Percentiles rank a stretch among this genome's conserved stretches.
Conservation (phyloP, 805 yeast species). For the Nakazawaea holstii region DNA sequence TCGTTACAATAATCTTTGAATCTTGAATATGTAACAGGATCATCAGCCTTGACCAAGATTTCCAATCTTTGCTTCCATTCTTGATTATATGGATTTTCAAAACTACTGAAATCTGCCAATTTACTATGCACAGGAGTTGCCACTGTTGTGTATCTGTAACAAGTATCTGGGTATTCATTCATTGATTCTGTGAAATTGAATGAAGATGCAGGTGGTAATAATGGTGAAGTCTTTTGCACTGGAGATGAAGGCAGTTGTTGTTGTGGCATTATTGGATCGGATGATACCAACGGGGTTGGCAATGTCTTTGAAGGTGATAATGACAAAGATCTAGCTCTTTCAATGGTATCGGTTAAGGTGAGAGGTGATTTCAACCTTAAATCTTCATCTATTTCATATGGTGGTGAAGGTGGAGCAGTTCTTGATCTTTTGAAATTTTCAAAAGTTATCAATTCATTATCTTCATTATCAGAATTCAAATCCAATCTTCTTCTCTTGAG, state of each 20-base stretch:
- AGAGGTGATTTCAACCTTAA: slow-evolving; percentile 8
- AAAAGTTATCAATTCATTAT: neutral
- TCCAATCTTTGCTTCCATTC: slow-evolving; percentile 40
- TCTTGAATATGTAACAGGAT: slow-evolving; percentile 31
- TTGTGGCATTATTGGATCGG: slow-evolving; percentile 1
- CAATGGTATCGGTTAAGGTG: slow-evolving; percentile 7
- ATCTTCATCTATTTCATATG: slow-evolving; percentile 13
- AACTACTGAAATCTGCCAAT: slow-evolving; percentile 20
- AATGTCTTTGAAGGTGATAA: slow-evolving; percentile 21
- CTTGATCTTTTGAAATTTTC: slow-evolving; percentile 29
- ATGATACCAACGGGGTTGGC: slow-evolving; percentile 1
- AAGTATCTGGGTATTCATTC: slow-evolving; percentile 29
- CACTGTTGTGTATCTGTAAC: slow-evolving; percentile 24
- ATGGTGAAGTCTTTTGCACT: slow-evolving; percentile 15
- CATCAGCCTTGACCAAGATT: slow-evolving; percentile 34
- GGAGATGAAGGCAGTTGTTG: slow-evolving; percentile 23
- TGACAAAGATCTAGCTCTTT: slow-evolving; percentile 25
- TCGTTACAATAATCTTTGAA: slow-evolving; percentile 30
- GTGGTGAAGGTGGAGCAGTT: slow-evolving; percentile 42
- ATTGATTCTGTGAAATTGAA: slow-evolving; percentile 16
- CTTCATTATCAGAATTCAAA: neutral
- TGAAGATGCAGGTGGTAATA: slow-evolving; percentile 13
- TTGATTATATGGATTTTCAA: slow-evolving; percentile 32
- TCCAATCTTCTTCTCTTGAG: slow-evolving; percentile 3
- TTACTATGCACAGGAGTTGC: slow-evolving; percentile 16